Base-by-base conservation (phyloP, 2,329 filamentous ascomycete species). In the Fusarium irregulare region DNA sequence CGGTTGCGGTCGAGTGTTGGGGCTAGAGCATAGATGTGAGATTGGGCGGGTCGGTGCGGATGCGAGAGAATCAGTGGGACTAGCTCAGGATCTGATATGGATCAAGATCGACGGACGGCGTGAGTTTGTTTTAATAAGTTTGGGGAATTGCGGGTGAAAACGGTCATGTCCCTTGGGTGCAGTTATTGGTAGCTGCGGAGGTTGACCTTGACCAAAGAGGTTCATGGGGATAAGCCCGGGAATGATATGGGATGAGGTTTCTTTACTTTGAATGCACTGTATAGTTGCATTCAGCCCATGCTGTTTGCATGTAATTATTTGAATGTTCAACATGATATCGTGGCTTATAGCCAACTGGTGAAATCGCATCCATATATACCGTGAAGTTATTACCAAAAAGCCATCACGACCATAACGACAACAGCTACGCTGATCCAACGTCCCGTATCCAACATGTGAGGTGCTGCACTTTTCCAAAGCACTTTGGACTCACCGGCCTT, bases 381-480 rank as follows among this genome's bases (percentile, higher is more conserved):
- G 9, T 12, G 11, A 28, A 23, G 20, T 11, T 27, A 13, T 47
- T 46, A 70, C 20, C 42, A 25, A n/a, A 37, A 53, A 12, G 23
- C 18, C 27, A 50, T 56, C 23, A 51, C 50, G 25, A 53, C 20
- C 25, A 44, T 40, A 18, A 50, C 58, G 25, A 63, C 27, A 32
- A 58, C 28, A 50, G 41, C 27, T 8, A 18, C 27, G 11, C 40
- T 30, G 32, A 56, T 45, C 50, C 56, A 62, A 37, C 25, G 23
- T n/a, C 20, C 44, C 12, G 54, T 40, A 7, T 18, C 13, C 10
- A 57, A 21, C 40, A 56, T 51, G 16, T 63, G 56, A 23, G 72
- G 40, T n/a, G 71, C 73, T 37, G 70, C 66, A 40, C 72, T 75
- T 41, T 76, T 73, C 68, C 70, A 75, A 18, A 77, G 60, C 50